phyloP scores from a whole-genome alignment of 345 rosid genomes.

The Orychophragmus violaceus region DNA sequence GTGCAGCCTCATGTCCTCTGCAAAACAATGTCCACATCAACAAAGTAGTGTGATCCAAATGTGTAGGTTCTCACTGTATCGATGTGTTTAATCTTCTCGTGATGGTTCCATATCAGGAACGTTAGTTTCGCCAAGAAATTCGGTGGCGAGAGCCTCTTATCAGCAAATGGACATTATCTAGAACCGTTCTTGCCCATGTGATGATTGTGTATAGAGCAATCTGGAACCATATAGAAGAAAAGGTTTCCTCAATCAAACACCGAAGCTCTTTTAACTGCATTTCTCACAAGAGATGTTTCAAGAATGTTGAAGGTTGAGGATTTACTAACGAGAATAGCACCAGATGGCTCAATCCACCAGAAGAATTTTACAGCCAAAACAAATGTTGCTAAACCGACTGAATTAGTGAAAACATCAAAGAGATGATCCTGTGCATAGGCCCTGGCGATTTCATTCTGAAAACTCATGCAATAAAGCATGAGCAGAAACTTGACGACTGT shows the following conservation, averaged over 20 bases:
- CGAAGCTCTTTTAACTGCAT: neutral
- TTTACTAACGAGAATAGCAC: slow-evolving; percentile 45
- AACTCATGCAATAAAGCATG: slow-evolving; percentile 47
- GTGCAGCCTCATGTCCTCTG: slow-evolving; percentile 54
- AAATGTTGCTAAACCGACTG: slow-evolving; percentile 47
- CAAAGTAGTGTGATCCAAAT: slow-evolving; percentile 71
- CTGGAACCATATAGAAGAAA: slow-evolving; percentile 30
- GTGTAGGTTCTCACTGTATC: slow-evolving; percentile 85
- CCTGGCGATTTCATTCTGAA: slow-evolving; percentile 40
- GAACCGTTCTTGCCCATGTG: slow-evolving; percentile 71
- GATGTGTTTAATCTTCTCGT: slow-evolving; percentile 51
- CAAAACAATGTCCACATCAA: slow-evolving; percentile 74
- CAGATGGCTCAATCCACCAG: slow-evolving; percentile 58
- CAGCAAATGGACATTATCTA: slow-evolving; percentile 60
- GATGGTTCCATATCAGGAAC: slow-evolving; percentile 73
- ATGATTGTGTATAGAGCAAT: slow-evolving; percentile 68
- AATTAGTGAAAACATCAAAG: slow-evolving; percentile 50
- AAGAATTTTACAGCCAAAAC: slow-evolving; percentile 35
- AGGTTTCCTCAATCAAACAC: neutral
- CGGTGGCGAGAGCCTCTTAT: slow-evolving; percentile 70
- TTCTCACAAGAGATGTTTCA: neutral
- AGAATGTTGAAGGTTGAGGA: neutral
- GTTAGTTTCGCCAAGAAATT: slow-evolving; percentile 67
- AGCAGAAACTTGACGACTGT: no score
- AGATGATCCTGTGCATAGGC: slow-evolving; percentile 52